Evolutionary conservation across 1,139 yeast genomes (phyloP).

Genomic region (Williopsis jadinii): DNA sequence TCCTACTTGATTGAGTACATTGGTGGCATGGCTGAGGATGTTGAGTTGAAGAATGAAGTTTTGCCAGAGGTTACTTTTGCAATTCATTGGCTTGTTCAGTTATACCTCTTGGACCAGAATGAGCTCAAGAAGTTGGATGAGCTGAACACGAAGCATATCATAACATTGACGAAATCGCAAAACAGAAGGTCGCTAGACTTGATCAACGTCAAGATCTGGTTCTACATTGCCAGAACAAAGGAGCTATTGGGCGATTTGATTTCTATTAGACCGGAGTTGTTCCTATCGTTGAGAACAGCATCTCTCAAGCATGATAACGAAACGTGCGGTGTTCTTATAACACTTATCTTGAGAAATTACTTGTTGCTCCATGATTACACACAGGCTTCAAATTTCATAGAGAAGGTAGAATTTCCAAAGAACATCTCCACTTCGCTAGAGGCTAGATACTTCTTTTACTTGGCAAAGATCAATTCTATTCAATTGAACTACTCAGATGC

Average conservation of each 20-base stretch:
- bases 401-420: conserved; percentile 83
- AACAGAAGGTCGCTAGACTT: conserved; percentile 83
- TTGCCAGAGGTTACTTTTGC: conserved; percentile 80
- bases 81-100: conserved; percentile 70
- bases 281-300: conserved; percentile 77
- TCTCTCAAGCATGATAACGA: conserved; percentile 89
- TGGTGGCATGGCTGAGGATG: conserved; percentile 28
- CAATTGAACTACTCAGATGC: conserved; percentile 92
- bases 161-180: conserved; percentile 51
- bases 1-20: conserved; percentile 36
- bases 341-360: conserved; percentile 76
- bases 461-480: conserved; percentile 84
- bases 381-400: conserved; percentile 85
- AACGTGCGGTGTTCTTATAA: conserved; percentile 81
- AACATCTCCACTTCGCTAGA: conserved; percentile 82
- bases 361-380: conserved; percentile 72
- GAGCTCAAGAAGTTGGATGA: conserved; percentile 41
- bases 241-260: conserved; percentile 58
- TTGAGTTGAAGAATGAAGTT: conserved; percentile 30
- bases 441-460: conserved; percentile 86
- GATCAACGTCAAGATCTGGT: conserved; percentile 89
- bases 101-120: conserved; percentile 61
- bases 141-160: conserved; percentile 43
- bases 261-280: conserved; percentile 62
- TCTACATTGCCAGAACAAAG: conserved; percentile 73